Evolutionary conservation across 208 protist genomes (phyloP).

Genomic region (Trypanosoma caninum): DNA sequence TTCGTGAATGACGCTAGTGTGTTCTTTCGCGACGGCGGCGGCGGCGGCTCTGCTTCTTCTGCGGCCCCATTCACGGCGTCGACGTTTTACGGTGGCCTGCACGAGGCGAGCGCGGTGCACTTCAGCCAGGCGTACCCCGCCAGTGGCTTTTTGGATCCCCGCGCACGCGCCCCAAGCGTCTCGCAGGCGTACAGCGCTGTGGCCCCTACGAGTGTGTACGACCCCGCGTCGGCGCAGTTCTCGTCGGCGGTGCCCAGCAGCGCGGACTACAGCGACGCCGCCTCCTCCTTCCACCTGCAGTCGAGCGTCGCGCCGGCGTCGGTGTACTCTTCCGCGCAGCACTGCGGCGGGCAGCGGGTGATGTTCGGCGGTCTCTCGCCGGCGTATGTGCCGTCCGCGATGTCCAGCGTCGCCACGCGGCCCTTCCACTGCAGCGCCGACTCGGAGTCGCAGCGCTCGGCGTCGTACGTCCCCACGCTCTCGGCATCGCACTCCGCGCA

Average conservation of each 20-base stretch:
- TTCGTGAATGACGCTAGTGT: slow-evolving; percentile 67
- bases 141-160: not conserved
- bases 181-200: slow-evolving; percentile 40
- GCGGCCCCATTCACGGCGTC: slow-evolving; percentile 33
- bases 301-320: slow-evolving; percentile 33
- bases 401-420: slow-evolving; percentile 24
- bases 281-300: slow-evolving; percentile 77
- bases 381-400: slow-evolving; percentile 22
- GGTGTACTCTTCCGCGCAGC: slow-evolving; percentile 21
- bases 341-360: not conserved
- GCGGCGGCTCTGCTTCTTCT: slow-evolving; percentile 16
- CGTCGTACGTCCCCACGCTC: slow-evolving; percentile 18
- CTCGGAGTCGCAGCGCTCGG: slow-evolving; percentile 18
- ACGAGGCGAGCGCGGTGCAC: slow-evolving; percentile 66
- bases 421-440: slow-evolving; percentile 15
- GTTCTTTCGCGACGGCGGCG: slow-evolving; percentile 27
- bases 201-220: slow-evolving; percentile 33
- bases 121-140: slow-evolving; percentile 43
- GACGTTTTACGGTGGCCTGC: slow-evolving; percentile 38
- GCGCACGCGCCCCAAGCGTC: not conserved
- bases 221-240: slow-evolving; percentile 24
- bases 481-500: slow-evolving; percentile 22
- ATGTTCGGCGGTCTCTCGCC: slow-evolving; percentile 5
- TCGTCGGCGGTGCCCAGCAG: slow-evolving; percentile 14
- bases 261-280: slow-evolving; percentile 46